These are phyloP conservation scores for Eucalyptus tenuipes DNA, from an alignment of 345 rosid species.

Conservation along the genomic window DNA sequence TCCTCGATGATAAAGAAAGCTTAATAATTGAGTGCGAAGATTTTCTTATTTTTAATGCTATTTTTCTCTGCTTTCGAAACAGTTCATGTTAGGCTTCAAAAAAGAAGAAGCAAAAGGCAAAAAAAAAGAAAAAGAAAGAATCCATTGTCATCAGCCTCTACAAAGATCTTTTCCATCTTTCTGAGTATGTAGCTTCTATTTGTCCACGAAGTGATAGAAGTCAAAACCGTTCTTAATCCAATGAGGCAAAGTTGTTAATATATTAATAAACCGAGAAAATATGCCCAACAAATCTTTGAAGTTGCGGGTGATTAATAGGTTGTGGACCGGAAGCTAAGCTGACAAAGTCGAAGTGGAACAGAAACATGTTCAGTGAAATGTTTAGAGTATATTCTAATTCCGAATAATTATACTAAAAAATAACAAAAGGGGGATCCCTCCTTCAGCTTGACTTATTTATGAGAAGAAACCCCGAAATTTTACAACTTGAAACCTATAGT, in stretches of 20 bases:
- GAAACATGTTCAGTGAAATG: not conserved
- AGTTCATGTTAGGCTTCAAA: not conserved
- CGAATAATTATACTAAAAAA: no score
- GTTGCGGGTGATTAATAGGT: not conserved
- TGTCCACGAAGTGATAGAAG: not conserved
- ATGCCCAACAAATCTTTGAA: not conserved
- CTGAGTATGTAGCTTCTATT: not conserved
- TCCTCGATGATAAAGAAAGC: not conserved
- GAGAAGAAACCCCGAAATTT: no score
- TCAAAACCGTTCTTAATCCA: not conserved
- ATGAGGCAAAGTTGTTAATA: no score
- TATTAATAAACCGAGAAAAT: not conserved
- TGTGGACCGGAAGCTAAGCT: not conserved
- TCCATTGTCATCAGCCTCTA: not conserved
- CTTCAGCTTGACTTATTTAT: not conserved
- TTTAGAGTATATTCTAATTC: not conserved
- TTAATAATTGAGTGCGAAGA: not conserved
- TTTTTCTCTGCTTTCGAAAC: not conserved
- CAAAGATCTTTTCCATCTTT: not conserved
- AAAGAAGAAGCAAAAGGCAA: no score
- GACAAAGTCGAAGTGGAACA: not conserved
- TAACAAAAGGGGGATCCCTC: not conserved
- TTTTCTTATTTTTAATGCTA: not conserved
- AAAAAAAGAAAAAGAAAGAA: not conserved
- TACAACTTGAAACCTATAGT: no score